These are phyloP conservation scores for Magnolia officinalis DNA, from an alignment of 164 flowering plant genomes.

Conservation along the genomic window DNA sequence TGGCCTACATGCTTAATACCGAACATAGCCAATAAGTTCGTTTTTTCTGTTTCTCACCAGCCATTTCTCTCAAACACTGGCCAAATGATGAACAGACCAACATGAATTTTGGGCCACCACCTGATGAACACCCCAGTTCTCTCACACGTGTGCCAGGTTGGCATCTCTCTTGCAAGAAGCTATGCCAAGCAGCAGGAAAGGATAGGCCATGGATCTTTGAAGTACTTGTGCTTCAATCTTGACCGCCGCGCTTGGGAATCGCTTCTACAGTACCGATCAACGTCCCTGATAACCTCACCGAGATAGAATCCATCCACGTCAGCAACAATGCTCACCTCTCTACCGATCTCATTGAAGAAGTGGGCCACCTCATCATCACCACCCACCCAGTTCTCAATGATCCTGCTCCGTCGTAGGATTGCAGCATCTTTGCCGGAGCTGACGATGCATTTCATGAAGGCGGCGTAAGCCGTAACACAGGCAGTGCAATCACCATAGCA, in stretches of 20 bases:
- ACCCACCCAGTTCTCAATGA: not conserved
- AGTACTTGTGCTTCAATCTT: not conserved
- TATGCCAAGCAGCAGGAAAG: not conserved
- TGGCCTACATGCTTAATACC: too few species aligned
- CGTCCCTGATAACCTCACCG: not conserved
- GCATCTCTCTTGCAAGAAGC: too few species aligned
- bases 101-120: too few species aligned
- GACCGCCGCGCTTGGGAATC: not conserved
- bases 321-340: not conserved
- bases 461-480: not conserved
- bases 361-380: constrained; percentile 3
- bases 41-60: too few species aligned
- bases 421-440: constrained; percentile 2
- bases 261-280: not conserved
- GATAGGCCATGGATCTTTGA: not conserved
- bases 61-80: too few species aligned
- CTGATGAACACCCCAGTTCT: too few species aligned
- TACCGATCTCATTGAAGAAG: constrained; percentile 2
- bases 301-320: not conserved
- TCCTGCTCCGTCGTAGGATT: not conserved
- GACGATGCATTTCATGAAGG: constrained; percentile 10
- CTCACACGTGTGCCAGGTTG: too few species aligned
- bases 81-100: too few species aligned
- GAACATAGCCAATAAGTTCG: too few species aligned
- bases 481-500: not conserved